Evolutionary conservation across 1,139 yeast species (phyloP), one percentile per base, ranked within the genome.

Genomic region (Yamadazyma triangularis): DNA sequence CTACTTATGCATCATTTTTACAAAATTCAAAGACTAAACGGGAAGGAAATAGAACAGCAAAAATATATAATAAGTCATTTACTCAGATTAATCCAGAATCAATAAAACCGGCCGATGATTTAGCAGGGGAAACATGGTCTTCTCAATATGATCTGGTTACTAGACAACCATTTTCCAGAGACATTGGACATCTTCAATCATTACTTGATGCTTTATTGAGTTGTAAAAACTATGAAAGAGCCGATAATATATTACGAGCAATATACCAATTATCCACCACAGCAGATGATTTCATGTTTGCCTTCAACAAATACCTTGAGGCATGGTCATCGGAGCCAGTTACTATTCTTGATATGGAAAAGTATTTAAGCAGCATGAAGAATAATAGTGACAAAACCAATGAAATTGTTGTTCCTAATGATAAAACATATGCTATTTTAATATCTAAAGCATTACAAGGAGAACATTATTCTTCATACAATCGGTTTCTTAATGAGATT

Each of bases 181-280:
- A 79, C 38, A 73, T 77, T 21, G 63, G 72, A 31, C 86, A 83
- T 47, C 62, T 84, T 12, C 86, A 87, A 76, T 74, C 91, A 2
- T 58, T 88, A 22, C 63, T 87, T 24, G 95, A 87, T 47, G 95
- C 95, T 0, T 81, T 93, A 43, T 53, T 89, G 24, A 73, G 77
- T 27, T 71, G 85, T 21, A 73, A 72, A 32, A 84, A 85, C 49
- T 75, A 73, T 44, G 73, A 70, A 21, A 67, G 96, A 44, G 95
- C 96, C 0, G 78, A 75, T 42, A 63, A 78, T 20, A 78, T 87
- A 15, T 58, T 88, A 27, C 58, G 63, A 26, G 79, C 86, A 2
- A 63, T 76, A 29, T 68, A 71, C 41, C 73, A 70, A 26, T 60
- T 70, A 24, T 58, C 69, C 32, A 44, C 51, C 15, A 45, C 52